Conservation (phyloP, 1,284 basidiomycete species). For the Amylostereum chailletii region DNA sequence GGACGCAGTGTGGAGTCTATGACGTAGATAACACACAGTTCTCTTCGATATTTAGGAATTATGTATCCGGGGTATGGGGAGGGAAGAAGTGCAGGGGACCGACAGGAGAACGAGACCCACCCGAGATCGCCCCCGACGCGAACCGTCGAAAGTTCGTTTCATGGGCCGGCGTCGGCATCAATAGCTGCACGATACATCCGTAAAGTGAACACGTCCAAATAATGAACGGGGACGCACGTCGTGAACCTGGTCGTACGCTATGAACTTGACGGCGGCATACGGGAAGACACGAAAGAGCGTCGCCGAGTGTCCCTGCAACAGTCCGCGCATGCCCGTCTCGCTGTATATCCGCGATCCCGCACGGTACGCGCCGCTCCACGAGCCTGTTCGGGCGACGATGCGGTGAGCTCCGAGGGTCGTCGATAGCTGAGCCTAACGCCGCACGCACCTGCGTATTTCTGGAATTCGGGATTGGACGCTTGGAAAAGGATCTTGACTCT, state of each 20-base stretch:
- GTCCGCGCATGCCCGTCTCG: slow-evolving; percentile 66
- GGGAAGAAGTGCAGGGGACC: neutral
- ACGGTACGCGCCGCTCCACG: slow-evolving; percentile 79
- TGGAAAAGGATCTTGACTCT: slow-evolving; percentile 99
- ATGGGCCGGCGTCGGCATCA: slow-evolving; percentile 79
- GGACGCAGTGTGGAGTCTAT: too few relatives aligned
- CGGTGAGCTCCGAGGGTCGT: neutral
- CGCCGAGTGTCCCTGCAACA: slow-evolving; percentile 94
- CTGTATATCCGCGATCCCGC: slow-evolving; percentile 79
- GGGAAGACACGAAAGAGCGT: slow-evolving; percentile 86
- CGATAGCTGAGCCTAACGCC: neutral
- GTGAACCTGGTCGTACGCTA: slow-evolving; percentile 90
- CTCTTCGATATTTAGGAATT: too few relatives aligned
- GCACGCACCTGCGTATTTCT: slow-evolving; percentile 79
- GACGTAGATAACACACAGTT: too few relatives aligned
- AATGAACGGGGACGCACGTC: slow-evolving; percentile 36
- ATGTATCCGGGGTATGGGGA: too few relatives aligned
- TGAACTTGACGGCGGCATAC: slow-evolving; percentile 96
- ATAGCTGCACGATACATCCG: slow-evolving; percentile 26
- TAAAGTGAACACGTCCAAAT: neutral
- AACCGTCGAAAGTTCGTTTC: slow-evolving; percentile 86
- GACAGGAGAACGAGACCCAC: slow-evolving; percentile 31
- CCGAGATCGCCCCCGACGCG: slow-evolving; percentile 81
- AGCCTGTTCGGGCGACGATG: slow-evolving; percentile 35
- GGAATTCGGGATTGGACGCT: slow-evolving; percentile 92